These are phyloP conservation scores for Anisodus acutangulus DNA, from an alignment of 257 asterid species.

Conservation along the genomic window DNA sequence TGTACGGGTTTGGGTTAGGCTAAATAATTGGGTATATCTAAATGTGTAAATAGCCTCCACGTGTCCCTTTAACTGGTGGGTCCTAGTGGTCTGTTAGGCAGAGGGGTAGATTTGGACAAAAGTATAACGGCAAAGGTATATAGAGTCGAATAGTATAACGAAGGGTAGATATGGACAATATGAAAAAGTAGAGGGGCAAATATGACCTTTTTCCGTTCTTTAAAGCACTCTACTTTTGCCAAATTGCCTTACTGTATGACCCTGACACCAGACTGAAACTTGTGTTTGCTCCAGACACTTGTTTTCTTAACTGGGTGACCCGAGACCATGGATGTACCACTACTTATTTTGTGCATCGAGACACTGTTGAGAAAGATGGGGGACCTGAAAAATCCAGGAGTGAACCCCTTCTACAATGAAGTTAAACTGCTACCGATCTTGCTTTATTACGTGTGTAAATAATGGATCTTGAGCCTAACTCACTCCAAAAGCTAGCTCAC, in stretches of 20 bases:
- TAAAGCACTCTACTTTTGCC: not conserved
- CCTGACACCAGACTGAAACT: not conserved
- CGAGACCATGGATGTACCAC: constrained; percentile 17
- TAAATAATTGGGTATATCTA: too few species aligned
- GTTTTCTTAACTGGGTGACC: constrained; percentile 11
- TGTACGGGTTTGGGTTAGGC: too few species aligned
- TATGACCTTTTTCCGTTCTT: not conserved
- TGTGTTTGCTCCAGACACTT: not conserved
- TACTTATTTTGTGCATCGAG: not conserved
- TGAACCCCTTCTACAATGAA: not conserved
- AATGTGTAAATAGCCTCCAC: too few species aligned
- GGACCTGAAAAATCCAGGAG: constrained; percentile 3
- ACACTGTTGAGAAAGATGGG: constrained; percentile 21
- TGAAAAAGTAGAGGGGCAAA: too few species aligned
- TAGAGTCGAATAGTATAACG: too few species aligned
- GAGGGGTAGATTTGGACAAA: too few species aligned
- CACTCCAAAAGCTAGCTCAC: too few species aligned
- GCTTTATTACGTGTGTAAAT: not conserved
- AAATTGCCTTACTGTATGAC: not conserved
- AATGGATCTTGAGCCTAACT: too few species aligned
- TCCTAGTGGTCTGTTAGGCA: too few species aligned
- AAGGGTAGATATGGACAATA: too few species aligned
- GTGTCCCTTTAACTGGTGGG: too few species aligned
- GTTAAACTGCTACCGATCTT: not conserved
- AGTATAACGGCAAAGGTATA: too few species aligned